phyloP scores from a whole-genome alignment of 2,329 filamentous ascomycete species.

The Aspergillus sp. region DNA sequence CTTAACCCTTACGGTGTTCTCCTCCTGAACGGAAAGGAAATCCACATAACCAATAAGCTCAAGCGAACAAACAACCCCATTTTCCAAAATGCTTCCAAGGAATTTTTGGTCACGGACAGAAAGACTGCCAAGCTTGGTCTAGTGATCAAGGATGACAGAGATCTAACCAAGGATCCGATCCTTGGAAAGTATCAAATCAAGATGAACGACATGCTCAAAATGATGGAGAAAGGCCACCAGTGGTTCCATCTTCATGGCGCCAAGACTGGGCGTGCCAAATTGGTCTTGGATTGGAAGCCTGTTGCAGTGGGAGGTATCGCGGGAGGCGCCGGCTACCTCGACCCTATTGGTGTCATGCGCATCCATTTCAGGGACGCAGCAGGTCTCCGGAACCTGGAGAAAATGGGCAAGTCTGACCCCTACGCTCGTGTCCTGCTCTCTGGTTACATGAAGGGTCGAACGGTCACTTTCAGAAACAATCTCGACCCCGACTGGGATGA shows the following conservation, averaged over 20 bases:
- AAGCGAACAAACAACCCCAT: slow-evolving; percentile 98
- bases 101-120: slow-evolving; percentile 91
- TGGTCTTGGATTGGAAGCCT: slow-evolving; percentile 93
- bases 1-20: slow-evolving; percentile 89
- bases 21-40: slow-evolving; percentile 86
- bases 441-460: slow-evolving; percentile 85
- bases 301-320: slow-evolving; percentile 79
- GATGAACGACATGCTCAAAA: slow-evolving; percentile 85
- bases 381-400: slow-evolving; percentile 87
- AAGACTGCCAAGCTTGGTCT: slow-evolving; percentile 87
- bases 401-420: slow-evolving; percentile 94
- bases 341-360: slow-evolving; percentile 91
- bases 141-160: slow-evolving; percentile 93
- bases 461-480: slow-evolving; percentile 94
- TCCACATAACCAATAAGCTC: slow-evolving; percentile 85
- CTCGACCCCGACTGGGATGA: slow-evolving; percentile 96
- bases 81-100: slow-evolving; percentile 89
- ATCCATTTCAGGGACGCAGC: slow-evolving; percentile 84
- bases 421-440: slow-evolving; percentile 87
- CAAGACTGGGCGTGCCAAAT: slow-evolving; percentile 81
- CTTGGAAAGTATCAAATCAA: slow-evolving; percentile 94
- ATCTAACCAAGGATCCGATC: slow-evolving; percentile 76
- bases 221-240: slow-evolving; percentile 89
- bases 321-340: slow-evolving; percentile 82
- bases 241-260: slow-evolving; percentile 89